phyloP scores from a whole-genome alignment of 148 eudicot species.

The Simmondsia chinensis region DNA sequence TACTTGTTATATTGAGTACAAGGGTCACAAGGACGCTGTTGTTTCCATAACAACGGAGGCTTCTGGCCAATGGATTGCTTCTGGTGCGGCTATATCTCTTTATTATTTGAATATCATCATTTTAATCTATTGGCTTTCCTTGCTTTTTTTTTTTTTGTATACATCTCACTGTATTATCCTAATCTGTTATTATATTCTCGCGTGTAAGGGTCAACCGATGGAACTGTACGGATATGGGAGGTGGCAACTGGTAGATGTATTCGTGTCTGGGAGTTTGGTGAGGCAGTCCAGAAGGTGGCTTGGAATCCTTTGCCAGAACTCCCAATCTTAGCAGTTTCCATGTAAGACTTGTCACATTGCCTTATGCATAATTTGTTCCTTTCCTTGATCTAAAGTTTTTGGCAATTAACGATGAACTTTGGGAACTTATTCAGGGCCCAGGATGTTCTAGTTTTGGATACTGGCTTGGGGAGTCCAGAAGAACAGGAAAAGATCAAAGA shows the following conservation, averaged over 20 bases:
- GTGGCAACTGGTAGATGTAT: slow-evolving; percentile 88
- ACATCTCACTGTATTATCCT: too few relatives aligned
- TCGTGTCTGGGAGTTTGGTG: slow-evolving; percentile 73
- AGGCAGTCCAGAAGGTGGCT: slow-evolving; percentile 54
- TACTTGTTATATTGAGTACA: slow-evolving; percentile 76
- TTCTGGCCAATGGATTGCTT: slow-evolving; percentile 95
- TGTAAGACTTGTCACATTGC: slow-evolving; percentile 35
- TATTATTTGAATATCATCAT: too few relatives aligned
- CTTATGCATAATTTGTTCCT: background rate
- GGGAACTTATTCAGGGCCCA: slow-evolving; percentile 45
- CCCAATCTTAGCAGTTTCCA: slow-evolving; percentile 76
- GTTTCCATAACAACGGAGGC: slow-evolving; percentile 65
- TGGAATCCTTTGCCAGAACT: slow-evolving; percentile 87
- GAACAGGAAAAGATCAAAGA: slow-evolving; percentile 50
- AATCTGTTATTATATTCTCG: background rate
- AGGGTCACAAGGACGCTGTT: slow-evolving; percentile 82
- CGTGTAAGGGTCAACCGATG: slow-evolving; percentile 87
- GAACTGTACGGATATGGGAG: slow-evolving; percentile 89
- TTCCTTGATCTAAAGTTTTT: background rate
- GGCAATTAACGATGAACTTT: background rate
- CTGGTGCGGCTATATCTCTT: slow-evolving; percentile 46
- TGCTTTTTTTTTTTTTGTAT: too few relatives aligned
- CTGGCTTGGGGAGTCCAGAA: slow-evolving; percentile 69
- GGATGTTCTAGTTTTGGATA: slow-evolving; percentile 60
- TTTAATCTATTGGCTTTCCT: background rate